Evolutionary conservation across 148 eudicot genomes (phyloP).

Genomic region (Dysphania ambrosioides): DNA sequence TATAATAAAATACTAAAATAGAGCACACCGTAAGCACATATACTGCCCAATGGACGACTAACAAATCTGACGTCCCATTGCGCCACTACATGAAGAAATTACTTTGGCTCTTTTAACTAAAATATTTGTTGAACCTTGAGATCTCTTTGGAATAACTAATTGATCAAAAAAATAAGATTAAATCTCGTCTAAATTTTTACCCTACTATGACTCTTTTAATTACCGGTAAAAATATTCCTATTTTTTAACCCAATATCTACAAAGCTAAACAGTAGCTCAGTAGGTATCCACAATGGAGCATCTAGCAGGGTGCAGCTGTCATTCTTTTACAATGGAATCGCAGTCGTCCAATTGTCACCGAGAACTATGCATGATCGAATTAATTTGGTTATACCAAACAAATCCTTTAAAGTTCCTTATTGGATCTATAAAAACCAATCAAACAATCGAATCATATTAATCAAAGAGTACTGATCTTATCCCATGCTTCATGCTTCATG

Average conservation of each 20-base stretch:
- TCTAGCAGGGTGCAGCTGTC: not conserved
- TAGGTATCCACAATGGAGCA: constrained; percentile 8
- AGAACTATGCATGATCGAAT: not conserved
- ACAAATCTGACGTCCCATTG: not conserved
- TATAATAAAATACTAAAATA: not conserved
- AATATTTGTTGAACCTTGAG: too few relatives aligned
- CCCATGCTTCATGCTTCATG: constrained; percentile 16
- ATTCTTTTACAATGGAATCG: not conserved
- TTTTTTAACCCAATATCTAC: constrained; percentile 13
- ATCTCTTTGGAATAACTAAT: too few relatives aligned
- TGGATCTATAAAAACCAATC: not conserved
- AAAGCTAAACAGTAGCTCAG: constrained; percentile 7
- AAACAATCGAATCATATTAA: constrained; percentile 3
- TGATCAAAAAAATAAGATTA: too few relatives aligned
- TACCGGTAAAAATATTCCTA: not conserved
- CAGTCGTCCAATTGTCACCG: constrained; percentile 13
- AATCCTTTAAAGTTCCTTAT: not conserved
- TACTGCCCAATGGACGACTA: not conserved
- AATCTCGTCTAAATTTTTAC: not conserved
- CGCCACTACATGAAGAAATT: not conserved
- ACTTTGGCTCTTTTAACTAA: not conserved
- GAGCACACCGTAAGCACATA: too few relatives aligned
- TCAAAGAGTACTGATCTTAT: constrained; percentile 2
- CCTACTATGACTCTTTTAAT: too few relatives aligned
- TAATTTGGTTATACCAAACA: not conserved